A percentile compares a stretch with the other conserved stretches of the same genome.
Evolutionary conservation across 208 protist genomes (phyloP).

Genomic region (Crithidia sp.): DNA sequence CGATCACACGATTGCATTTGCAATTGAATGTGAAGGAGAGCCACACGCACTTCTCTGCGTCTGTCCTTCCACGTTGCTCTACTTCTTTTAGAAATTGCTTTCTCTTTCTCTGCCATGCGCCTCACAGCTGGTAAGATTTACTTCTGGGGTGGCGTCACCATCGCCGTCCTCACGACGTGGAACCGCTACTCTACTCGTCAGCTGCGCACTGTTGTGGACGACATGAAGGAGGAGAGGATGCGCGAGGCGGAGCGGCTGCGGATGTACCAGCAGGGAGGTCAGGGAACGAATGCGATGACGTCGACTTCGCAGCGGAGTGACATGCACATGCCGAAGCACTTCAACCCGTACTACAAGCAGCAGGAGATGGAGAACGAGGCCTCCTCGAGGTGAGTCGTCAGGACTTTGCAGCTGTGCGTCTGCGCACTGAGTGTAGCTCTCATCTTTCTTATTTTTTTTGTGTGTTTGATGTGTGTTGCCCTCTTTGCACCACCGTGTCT

Average conservation of each 20-base stretch:
- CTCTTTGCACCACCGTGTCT: no score
- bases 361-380: constrained; percentile 47
- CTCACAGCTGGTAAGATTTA: constrained; percentile 84
- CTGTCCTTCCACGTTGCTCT: no score
- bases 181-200: constrained; percentile 66
- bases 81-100: background rate
- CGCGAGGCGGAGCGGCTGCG: constrained; percentile 60
- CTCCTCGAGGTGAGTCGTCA: background rate
- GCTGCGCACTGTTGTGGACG: constrained; percentile 68
- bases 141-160: constrained; percentile 53
- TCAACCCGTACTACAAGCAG: constrained; percentile 61
- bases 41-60: no score
- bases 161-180: constrained; percentile 66
- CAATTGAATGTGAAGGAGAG: no score
- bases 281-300: background rate
- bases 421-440: background rate
- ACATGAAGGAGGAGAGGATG: constrained; percentile 66
- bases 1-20: no score
- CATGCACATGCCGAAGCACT: constrained; percentile 47
- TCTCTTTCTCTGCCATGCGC: constrained; percentile 44
- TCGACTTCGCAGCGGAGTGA: constrained; percentile 1
- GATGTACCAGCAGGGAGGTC: constrained; percentile 26
- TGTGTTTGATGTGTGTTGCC: no score
- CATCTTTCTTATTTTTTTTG: no score
- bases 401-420: no score